phyloP scores from a whole-genome alignment of 176 grass and related monocot species.

The Carex parvula region DNA sequence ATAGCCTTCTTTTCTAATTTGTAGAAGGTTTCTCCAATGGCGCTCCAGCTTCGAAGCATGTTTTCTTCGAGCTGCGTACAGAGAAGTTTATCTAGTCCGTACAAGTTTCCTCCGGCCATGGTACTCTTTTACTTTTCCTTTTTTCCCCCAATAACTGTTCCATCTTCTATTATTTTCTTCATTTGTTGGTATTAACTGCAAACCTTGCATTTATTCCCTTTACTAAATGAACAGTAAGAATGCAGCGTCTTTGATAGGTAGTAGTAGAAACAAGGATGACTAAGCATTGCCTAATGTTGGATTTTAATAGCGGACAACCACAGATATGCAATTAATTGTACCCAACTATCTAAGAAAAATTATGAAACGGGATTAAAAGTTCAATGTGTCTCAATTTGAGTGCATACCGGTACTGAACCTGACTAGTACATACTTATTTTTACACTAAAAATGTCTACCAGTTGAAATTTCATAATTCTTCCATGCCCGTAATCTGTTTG shows the following conservation, averaged over 20 bases:
- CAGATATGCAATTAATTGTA: neutral
- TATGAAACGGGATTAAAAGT: too few species aligned
- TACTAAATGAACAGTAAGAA: neutral
- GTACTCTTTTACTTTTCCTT: constrained; percentile 26
- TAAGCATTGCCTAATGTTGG: neutral
- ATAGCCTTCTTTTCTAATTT: neutral
- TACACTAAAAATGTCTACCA: neutral
- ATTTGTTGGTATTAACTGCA: neutral
- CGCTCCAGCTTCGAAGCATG: constrained; percentile 65
- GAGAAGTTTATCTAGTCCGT: constrained; percentile 29
- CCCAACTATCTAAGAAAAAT: neutral
- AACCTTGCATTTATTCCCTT: neutral
- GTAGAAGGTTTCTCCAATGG: constrained; percentile 37
- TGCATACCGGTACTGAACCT: neutral
- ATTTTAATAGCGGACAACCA: neutral
- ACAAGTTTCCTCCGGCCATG: constrained; percentile 35
- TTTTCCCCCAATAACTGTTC: neutral
- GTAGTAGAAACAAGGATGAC: too few species aligned
- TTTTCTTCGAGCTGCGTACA: constrained; percentile 41
- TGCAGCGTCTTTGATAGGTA: too few species aligned
- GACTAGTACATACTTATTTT: neutral
- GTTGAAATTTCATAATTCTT: neutral
- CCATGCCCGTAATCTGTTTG: neutral
- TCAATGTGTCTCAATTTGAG: neutral
- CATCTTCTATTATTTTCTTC: neutral